Evolutionary conservation across 2,329 filamentous ascomycete genomes (phyloP), one percentile per base, ranked within the genome.

Genomic region (Fusarium oligoseptatum): DNA sequence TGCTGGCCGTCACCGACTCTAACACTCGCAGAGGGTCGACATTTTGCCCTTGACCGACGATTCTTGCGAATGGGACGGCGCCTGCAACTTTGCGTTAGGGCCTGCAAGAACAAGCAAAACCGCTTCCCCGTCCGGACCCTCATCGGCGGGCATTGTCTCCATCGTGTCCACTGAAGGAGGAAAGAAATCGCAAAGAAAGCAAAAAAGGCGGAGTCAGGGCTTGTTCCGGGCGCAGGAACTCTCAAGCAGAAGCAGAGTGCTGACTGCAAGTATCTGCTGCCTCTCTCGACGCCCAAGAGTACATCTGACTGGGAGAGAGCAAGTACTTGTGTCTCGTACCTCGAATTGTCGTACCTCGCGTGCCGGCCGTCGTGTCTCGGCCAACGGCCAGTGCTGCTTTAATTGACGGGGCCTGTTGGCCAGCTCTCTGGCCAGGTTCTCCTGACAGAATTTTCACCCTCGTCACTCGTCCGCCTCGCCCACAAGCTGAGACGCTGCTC

Each of bases 401-500:
- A 73, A 76, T 62, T 72, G 70, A 73, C 48, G 20, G 70, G 66
- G 50, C 69, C 60, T 61, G 64, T 72, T 74, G 67, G 68, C 50
- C 57, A 32, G 29, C 67, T 39, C 20, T 60, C 62, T 43, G 64
- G 58, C 75, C 72, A 70, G 78, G 78, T 79, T 80, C 77, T 79
- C 78, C 78, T 80, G 78, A 78, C 77, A 80, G 78, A 80, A 71
- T 80, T 80, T 80, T 80, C 78, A 78, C 72, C 60, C 64, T 72
- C 71, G 74, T 76, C 70, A 52, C 66, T 74, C 66, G 74, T 71
- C 76, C 75, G 74, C 76, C 73, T 77, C 64, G 67, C 60, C 50
- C 67, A 73, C 56, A 68, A 70, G 68, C 68, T 72, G 65, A 74
- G 71, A 50, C 73, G 65, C 60, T 71, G 71, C 66, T 76, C 65